Conservation (phyloP, 106 monocot genomes). For the Phalaenopsis aphrodite region DNA sequence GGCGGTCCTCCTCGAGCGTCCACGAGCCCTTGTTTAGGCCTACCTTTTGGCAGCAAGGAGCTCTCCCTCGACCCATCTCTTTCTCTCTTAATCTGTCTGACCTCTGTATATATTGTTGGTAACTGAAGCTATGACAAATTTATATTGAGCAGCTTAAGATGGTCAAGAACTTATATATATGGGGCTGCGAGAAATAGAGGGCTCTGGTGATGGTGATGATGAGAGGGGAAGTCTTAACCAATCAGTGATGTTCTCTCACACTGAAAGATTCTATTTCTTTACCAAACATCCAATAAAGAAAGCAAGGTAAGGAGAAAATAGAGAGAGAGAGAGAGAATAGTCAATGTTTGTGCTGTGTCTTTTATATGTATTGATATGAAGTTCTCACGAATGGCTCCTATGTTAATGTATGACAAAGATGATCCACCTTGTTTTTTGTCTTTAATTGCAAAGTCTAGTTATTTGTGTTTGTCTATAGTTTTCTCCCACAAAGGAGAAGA, state of each 20-base stretch:
- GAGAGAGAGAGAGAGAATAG: too few species aligned
- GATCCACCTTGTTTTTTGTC: too few species aligned
- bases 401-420: too few species aligned
- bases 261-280: background rate
- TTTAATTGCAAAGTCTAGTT: too few species aligned
- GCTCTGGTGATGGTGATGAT: background rate
- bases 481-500: too few species aligned
- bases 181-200: background rate
- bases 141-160: background rate
- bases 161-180: background rate
- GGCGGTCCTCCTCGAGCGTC: slow-evolving; percentile 64
- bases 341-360: too few species aligned
- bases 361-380: too few species aligned
- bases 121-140: background rate
- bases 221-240: background rate
- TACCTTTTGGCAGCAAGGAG: slow-evolving; percentile 62
- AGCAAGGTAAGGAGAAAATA: background rate
- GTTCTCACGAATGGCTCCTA: too few species aligned
- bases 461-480: too few species aligned
- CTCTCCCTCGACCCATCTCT: slow-evolving; percentile 25
- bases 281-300: background rate
- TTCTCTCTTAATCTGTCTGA: background rate
- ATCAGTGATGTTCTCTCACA: background rate
- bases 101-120: background rate
- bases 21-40: slow-evolving; percentile 75